Evolutionary conservation across 495 filamentous ascomycete species (phyloP).

Genomic region (Lichenothelia convexa): DNA sequence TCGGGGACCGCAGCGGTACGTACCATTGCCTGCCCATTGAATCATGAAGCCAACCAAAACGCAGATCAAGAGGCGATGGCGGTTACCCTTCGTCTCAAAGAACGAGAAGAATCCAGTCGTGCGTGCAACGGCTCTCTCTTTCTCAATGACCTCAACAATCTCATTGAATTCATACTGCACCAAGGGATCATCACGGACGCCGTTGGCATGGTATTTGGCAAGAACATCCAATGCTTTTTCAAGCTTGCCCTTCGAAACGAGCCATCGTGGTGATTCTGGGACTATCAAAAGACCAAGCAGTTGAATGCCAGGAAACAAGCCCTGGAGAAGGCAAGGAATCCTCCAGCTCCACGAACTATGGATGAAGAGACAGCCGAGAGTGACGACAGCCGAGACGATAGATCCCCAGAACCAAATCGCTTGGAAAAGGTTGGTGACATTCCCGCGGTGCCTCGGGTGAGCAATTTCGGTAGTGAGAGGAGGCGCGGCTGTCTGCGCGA

Average conservation of each 20-base stretch:
- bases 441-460: slow-evolving; percentile 24
- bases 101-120: slow-evolving; percentile 17
- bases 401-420: slow-evolving; percentile 26
- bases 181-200: slow-evolving; percentile 33
- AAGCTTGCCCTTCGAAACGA: slow-evolving; percentile 9
- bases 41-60: slow-evolving; percentile 43
- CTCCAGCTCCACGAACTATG: slow-evolving; percentile 10
- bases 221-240: slow-evolving; percentile 13
- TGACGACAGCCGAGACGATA: slow-evolving; percentile 25
- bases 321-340: not conserved
- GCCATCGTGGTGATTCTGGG: slow-evolving; percentile 8
- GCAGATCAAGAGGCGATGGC: slow-evolving; percentile 39
- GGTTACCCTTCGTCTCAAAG: slow-evolving; percentile 50
- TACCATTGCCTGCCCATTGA: slow-evolving; percentile 46
- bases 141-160: slow-evolving; percentile 14
- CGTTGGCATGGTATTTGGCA: slow-evolving; percentile 31
- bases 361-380: slow-evolving; percentile 26
- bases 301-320: slow-evolving; percentile 2
- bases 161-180: slow-evolving; percentile 38
- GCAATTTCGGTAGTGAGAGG: slow-evolving; percentile 5
- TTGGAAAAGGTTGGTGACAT: slow-evolving; percentile 24
- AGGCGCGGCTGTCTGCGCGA: not conserved
- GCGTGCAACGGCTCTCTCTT: slow-evolving; percentile 6
- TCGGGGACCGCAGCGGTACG: not conserved
- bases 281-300: not conserved